A percentile compares a stretch with the other conserved stretches of the same genome.
phyloP scores from a whole-genome alignment of 2,329 filamentous ascomycete species.

The Aureobasidium musti region DNA sequence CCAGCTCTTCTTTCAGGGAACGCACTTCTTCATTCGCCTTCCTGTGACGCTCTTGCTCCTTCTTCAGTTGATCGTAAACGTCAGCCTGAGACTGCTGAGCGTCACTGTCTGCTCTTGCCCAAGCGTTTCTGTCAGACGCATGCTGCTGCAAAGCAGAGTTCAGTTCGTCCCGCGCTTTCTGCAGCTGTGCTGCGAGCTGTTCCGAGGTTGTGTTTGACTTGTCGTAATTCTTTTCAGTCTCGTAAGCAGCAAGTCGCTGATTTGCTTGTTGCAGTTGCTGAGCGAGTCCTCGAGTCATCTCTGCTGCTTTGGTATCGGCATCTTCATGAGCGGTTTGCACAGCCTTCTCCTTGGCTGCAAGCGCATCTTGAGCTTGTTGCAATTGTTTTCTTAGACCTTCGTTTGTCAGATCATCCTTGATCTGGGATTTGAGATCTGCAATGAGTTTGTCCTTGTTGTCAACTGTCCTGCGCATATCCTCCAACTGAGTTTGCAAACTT shows the following conservation, averaged over 20 bases:
- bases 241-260: constrained; percentile 26
- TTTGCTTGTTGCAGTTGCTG: constrained; percentile 25
- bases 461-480: neutral
- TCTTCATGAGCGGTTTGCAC: constrained; percentile 12
- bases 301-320: constrained; percentile 21
- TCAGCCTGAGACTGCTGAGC: neutral
- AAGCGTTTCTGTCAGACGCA: constrained; percentile 6
- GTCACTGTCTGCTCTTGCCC: constrained; percentile 15
- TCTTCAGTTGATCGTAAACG: neutral
- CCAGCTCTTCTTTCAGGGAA: constrained; percentile 35
- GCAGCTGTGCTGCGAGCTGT: constrained; percentile 15
- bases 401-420: neutral
- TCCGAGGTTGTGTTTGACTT: neutral
- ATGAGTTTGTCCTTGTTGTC: constrained; percentile 7
- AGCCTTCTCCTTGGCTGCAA: constrained; percentile 9
- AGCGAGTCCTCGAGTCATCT: constrained; percentile 16
- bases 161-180: constrained; percentile 28
- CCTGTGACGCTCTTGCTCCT: neutral
- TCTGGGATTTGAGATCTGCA: neutral
- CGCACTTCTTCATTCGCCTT: constrained; percentile 33
- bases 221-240: constrained; percentile 25
- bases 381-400: constrained; percentile 8
- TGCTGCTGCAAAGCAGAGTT: constrained; percentile 34
- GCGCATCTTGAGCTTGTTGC: constrained; percentile 16
- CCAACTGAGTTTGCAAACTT: neutral